These are phyloP conservation scores for Aspergillus ustus DNA, from an alignment of 2,329 filamentous ascomycete genomes.

Conservation along the genomic window DNA sequence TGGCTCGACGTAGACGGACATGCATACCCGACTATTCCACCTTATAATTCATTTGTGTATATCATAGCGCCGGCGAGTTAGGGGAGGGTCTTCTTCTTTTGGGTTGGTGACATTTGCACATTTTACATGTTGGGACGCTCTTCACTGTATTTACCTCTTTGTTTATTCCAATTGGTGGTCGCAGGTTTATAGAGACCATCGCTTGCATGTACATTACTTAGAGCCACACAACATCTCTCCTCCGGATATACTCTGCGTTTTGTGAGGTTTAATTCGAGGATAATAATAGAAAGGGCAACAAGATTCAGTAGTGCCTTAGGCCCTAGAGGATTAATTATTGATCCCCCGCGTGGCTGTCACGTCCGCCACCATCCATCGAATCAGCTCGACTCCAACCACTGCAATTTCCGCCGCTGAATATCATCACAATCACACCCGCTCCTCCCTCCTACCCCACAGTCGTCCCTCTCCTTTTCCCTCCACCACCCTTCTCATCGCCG, in stretches of 20 bases:
- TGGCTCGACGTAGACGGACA: conserved; percentile 38
- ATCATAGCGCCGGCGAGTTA: conserved; percentile 47
- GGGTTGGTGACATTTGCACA: conserved; percentile 17
- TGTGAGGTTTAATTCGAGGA: conserved; percentile 10
- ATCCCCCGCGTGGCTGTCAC: conserved; percentile 12
- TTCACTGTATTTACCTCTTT: conserved; percentile 18
- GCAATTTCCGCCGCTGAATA: conserved; percentile 17
- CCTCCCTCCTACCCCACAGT: conserved; percentile 12
- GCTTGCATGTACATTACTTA: conserved; percentile 22
- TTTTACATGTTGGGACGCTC: conserved; percentile 24
- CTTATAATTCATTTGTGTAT: conserved; percentile 37
- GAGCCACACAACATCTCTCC: conserved; percentile 20
- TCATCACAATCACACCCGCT: conserved; percentile 15
- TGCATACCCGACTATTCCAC: conserved; percentile 3
- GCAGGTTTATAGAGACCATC: conserved; percentile 12
- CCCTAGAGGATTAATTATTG: conserved; percentile 5
- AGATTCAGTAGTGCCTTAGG: conserved; percentile 9
- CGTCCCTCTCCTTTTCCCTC: conserved; percentile 9
- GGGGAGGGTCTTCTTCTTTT: conserved; percentile 19
- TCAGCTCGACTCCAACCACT: conserved; percentile 20
- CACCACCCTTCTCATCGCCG: not conserved
- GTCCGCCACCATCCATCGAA: conserved; percentile 13
- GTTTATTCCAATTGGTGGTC: conserved; percentile 11
- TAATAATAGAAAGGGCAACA: conserved; percentile 8
- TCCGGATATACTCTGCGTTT: conserved; percentile 6